Conservation (phyloP, 2,329 filamentous ascomycete species). For the Nakataea oryzae region DNA sequence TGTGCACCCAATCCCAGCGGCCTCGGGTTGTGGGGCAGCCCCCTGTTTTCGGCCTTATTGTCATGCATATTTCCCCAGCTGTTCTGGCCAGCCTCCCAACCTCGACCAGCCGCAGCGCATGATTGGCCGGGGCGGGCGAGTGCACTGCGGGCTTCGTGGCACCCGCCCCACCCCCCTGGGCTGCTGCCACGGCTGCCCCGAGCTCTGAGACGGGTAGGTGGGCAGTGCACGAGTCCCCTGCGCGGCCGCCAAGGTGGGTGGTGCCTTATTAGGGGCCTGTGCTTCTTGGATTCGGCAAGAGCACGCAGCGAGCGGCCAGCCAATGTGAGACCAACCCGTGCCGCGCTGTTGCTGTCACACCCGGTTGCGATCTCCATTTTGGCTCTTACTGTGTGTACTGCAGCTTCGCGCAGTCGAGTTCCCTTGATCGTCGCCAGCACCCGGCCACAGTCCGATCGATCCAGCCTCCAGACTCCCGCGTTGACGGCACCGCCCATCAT, state of each 20-base stretch:
- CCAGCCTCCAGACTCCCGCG: neutral
- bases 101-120: neutral
- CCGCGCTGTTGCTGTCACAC: neutral
- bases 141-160: no score
- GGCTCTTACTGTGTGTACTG: no score
- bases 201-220: neutral
- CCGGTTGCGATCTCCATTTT: neutral
- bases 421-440: neutral
- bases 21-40: neutral
- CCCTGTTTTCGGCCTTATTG: neutral
- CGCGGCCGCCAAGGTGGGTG: neutral
- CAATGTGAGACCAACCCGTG: neutral
- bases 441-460: neutral
- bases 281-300: neutral
- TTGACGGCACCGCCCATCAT: slow-evolving; percentile 49
- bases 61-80: neutral
- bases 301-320: neutral
- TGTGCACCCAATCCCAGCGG: neutral
- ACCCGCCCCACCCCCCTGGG: neutral
- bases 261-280: neutral
- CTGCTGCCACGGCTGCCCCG: no score
- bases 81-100: neutral
- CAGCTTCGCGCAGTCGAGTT: neutral
- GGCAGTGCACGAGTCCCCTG: neutral
- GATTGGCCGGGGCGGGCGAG: neutral